These are phyloP conservation scores for Thraustochytrium sp. DNA, from an alignment of 352 stramenopile genomes.

Conservation along the genomic window DNA sequence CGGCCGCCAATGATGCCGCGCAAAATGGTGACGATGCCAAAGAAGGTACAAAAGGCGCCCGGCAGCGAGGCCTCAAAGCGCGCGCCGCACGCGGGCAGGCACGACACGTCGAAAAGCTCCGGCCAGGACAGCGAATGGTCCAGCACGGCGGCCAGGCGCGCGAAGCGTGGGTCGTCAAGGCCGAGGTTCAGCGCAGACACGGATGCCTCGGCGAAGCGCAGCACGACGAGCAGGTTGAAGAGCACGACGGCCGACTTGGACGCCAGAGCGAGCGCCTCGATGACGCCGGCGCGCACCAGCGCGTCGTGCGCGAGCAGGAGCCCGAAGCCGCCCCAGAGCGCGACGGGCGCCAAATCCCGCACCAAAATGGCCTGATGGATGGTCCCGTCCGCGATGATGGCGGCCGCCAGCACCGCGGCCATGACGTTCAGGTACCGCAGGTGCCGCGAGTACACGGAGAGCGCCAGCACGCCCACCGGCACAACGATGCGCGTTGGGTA, in stretches of 20 bases:
- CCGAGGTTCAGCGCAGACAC: background rate
- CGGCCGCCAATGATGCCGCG: background rate
- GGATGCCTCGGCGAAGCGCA: background rate
- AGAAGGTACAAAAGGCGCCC: conserved; percentile 22
- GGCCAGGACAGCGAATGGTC: background rate
- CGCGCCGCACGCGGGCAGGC: background rate
- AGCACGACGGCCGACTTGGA: background rate
- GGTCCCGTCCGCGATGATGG: background rate
- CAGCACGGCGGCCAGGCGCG: background rate
- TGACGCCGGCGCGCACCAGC: background rate
- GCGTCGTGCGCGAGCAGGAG: background rate
- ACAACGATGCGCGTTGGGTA: background rate
- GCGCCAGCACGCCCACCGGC: background rate
- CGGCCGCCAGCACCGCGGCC: background rate
- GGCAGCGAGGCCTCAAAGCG: conserved; percentile 13
- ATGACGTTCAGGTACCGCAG: background rate
- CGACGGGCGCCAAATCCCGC: background rate
- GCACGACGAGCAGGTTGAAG: background rate
- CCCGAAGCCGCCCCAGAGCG: conserved; percentile 12
- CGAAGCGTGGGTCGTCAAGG: background rate
- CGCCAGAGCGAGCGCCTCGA: background rate
- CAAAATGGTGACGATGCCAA: conserved; percentile 1
- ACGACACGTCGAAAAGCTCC: background rate
- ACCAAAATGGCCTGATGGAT: background rate
- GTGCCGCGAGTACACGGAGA: background rate